Conservation (phyloP, 1,284 basidiomycete species). For the Pseudozyma flocculosa region DNA sequence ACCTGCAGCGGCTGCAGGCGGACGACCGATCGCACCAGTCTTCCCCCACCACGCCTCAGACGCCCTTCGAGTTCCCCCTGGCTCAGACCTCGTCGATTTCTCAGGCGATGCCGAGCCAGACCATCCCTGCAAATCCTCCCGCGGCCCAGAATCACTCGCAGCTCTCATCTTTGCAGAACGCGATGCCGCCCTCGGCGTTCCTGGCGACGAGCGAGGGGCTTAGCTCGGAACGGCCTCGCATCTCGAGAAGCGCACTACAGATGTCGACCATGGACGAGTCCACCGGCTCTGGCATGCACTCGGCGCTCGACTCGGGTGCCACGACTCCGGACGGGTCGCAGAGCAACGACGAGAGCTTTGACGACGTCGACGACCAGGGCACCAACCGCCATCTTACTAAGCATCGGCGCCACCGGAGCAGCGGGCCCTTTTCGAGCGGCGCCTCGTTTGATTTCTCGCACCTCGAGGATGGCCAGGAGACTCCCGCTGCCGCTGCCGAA, state of each 20-base stretch:
- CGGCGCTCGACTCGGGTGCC: slow-evolving; percentile 29
- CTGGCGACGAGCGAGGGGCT: slow-evolving; percentile 1
- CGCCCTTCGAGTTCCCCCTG: slow-evolving; percentile 29
- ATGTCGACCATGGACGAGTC: slow-evolving; percentile 31
- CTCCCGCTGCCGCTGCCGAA: slow-evolving; percentile 9
- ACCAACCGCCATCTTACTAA: slow-evolving; percentile 16
- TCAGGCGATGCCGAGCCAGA: slow-evolving; percentile 22
- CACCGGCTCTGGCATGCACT: slow-evolving; percentile 18
- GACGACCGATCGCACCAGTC: not conserved
- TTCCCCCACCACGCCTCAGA: slow-evolving; percentile 33
- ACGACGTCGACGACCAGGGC: slow-evolving; percentile 10
- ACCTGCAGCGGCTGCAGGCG: too few species aligned
- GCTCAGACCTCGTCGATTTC: slow-evolving; percentile 5
- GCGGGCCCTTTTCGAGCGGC: slow-evolving; percentile 37
- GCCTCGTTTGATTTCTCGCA: slow-evolving; percentile 29
- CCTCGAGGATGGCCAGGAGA: slow-evolving; percentile 16
- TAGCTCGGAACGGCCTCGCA: slow-evolving; percentile 15
- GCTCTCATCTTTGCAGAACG: slow-evolving; percentile 30
- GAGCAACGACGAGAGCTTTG: slow-evolving; percentile 34
- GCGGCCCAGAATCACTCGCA: slow-evolving; percentile 17
- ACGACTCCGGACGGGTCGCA: slow-evolving; percentile 28
- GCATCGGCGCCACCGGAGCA: slow-evolving; percentile 35
- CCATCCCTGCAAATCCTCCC: not conserved
- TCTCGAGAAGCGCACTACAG: slow-evolving; percentile 25
- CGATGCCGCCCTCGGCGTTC: slow-evolving; percentile 28